Base-by-base conservation (phyloP, 371 early-diverging fungal genomes). In the Nematocida sp. region DNA sequence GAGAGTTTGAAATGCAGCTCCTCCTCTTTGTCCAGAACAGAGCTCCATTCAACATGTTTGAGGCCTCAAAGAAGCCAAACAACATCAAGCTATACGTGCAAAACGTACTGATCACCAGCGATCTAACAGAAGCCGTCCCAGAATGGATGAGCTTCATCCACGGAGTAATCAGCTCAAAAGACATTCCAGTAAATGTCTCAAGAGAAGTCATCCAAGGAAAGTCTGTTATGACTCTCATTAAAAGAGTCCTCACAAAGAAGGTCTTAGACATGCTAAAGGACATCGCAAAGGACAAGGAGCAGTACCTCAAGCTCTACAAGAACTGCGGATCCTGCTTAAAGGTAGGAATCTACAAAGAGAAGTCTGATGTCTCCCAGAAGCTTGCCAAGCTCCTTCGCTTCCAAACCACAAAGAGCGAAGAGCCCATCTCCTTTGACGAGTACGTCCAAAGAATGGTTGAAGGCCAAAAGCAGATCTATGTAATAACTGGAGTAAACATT, bases 71-170 rank as follows among this genome's bases (percentile, higher is more conserved):
- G 87, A 90, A 91, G 87, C 87, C 89, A 80, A 91, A 90, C 87
- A 90, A 90, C 88, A 90, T 94, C 86, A 91, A 92, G 87, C 86
- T 94, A 66, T 93, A 92, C 86, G 91, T 91, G 78, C 89, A 90
- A 80, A 92, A 93, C 79, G 94, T 94, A 69, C 92, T 93, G 86
- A 92, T 94, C 85, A 93, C 90, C 87, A 92, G 92, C 82, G 93
- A 93, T 53, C 82, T 89, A 28, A 76, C 79, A 89, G 82, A 92
- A 88, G 66, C 86, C 56, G 86, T 91, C 86, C 94, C 94, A 77
- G 92, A 93, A 84, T 91, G 88, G 87, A 87, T 90, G 79, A 84
- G 82, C 79, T 91, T 89, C 82, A 86, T 90, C 79, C 88, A 88
- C 87, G 93, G 93, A 80, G 88, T 93, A 66, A 91, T 94, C 80